Evolutionary conservation across 257 asterid species (phyloP), one percentile per base, ranked within the genome.

Genomic region (Leptodermis oblonga): DNA sequence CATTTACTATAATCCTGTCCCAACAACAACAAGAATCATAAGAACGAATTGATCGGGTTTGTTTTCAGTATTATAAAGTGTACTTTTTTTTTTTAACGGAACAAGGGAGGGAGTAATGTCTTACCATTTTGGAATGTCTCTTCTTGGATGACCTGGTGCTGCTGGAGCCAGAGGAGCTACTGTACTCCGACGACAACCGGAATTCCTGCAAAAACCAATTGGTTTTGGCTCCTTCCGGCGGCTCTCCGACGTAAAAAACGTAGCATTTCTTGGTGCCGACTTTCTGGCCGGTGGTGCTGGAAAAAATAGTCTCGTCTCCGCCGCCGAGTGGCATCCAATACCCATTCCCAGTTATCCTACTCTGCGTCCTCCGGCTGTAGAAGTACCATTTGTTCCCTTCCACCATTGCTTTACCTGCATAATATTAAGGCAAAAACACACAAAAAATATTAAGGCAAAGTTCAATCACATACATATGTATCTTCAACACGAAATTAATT

Each of bases 371-470:
- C 82, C 99, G 71, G 74, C 97, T 91, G 67, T 89, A 94, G 73
- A 79, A 94, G 70, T 94, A 94, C 96, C 97, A 94, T 71, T 86
- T 91, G 73, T 83, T 88, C 7, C 97, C 97, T 82, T 94, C 99
- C 11, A 65, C 82, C 96, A 94, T 94, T 70, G 99, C 97, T 75
- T 91, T 89, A 13, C 97, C 99, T 94, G 48, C 62, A 43, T 34
- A 5, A 3, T 26, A 60, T 4, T 22, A 8, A 13, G 23, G 2
- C 18, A 54, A 15, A 54, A 4, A n/a, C 28, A 52, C 59, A 51
- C 30, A 20, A 7, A 52, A 52, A 52, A 52, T n/a, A 13, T 26
- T 52, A 22, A 52, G 26, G 23, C 4, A 20, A 48, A 3, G 20
- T 48, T 17, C 23, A 3, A 0, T 14, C 56, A 51, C 11, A 20